phyloP scores from a whole-genome alignment of 495 filamentous ascomycete species.

The Penicillium cataractarum region DNA sequence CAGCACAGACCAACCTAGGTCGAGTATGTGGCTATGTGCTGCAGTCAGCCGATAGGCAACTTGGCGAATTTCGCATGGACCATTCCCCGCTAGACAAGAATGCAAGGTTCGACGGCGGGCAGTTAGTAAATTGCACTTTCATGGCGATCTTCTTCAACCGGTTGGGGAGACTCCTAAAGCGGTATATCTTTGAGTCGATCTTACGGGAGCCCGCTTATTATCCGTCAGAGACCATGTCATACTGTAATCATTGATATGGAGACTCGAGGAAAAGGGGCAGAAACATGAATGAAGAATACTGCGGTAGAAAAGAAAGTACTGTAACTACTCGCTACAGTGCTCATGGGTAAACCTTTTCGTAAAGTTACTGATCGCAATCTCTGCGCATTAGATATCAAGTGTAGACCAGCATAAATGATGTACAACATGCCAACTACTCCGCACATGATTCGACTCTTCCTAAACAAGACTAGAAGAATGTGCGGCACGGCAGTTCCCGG shows the following conservation, averaged over 20 bases:
- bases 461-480: neutral
- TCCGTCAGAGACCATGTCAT: neutral
- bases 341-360: neutral
- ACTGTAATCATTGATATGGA: neutral
- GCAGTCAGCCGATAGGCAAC: conserved; percentile 13
- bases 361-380: neutral
- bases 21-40: neutral
- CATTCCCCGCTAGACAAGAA: conserved; percentile 22
- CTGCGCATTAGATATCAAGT: too few relatives aligned
- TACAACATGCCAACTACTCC: neutral
- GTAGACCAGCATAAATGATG: too few relatives aligned
- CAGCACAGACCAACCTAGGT: conserved; percentile 9
- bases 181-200: conserved; percentile 4
- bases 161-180: neutral
- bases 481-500: neutral
- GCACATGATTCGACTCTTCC: neutral
- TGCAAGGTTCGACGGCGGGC: conserved; percentile 20
- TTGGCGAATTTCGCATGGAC: conserved; percentile 17
- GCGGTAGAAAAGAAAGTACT: neutral
- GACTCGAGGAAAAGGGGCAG: neutral
- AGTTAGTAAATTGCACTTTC: conserved; percentile 7
- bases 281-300: neutral
- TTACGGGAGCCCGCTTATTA: conserved; percentile 4
- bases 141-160: conserved; percentile 10
- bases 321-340: neutral